Conservation (phyloP, 176 grass and related monocot species). For the Triticum aestivum region IWGSC_CS_RefSeq_v2.1 NC_057803.1:192327546-192328045, state of each 20-base stretch:
- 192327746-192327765: background rate
- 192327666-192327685: background rate
- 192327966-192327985: constrained; percentile 47
- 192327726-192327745: background rate
- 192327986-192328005: constrained; percentile 56
- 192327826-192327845: constrained; percentile 91
- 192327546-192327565: too few species aligned
- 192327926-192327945: constrained; percentile 85
- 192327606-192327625: background rate
- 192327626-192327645: background rate
- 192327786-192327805: background rate
- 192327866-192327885: constrained; percentile 72
- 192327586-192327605: too few species aligned
- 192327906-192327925: constrained; percentile 83
- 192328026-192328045: constrained; percentile 49
- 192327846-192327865: constrained; percentile 82
- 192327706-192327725: constrained; percentile 5
- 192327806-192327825: constrained; percentile 58
- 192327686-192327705: background rate
- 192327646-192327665: constrained; percentile 15
- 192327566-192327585: too few species aligned
- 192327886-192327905: constrained; percentile 83
- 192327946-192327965: constrained; percentile 67
- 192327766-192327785: background rate
- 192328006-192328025: constrained; percentile 61